Base-by-base conservation (phyloP, 2,329 filamentous ascomycete species). In the Aureobasidium sp. region DNA sequence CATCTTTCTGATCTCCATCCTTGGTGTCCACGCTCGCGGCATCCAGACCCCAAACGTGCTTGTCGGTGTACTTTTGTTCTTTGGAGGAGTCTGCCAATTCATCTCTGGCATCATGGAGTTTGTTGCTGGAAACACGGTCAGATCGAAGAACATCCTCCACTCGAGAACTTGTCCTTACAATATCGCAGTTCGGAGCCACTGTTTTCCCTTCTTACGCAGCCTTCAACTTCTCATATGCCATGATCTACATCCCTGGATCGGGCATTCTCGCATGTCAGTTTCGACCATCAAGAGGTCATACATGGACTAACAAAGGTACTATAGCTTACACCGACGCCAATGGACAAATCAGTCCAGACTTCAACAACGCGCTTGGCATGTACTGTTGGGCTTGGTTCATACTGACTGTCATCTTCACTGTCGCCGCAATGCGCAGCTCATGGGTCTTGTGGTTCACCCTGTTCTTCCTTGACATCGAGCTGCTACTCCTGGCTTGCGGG, bases 141-240 rank as follows among this genome's bases (percentile, higher is more conserved):
- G 22, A 9, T 27, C 11, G 14, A 1, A 4, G 27, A 15, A 40
- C 63, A 66, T 60, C 11, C 62, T 67, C 58, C 40, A 22, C 24
- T 27, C 35, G 48, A 22, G 40, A 27, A 29, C 45, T 5, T 27
- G 11, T n/a, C 14, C 53, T 48, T 12, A 22, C 19, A 3, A 22
- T 61, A 31, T 39, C 53, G 63, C 19, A 45, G 52, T 73, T 75
- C 60, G 71, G 73, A 61, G 73, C 73, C 40, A 75, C 74, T 31
- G 70, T 76, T 39, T 75, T 75, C 65, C 67, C 71, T 27, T 70
- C 74, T 19, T 76, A 76, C 61, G 74, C 68, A 40, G 74, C 73
- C 31, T 76, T 76, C 67, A 76, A 76, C 65, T 66, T 75, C 19
- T 70, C 72, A 8, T 76, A 75, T 60, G 73, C 73, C 9, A 68